These are phyloP conservation scores for Setaria italica DNA, from an alignment of 202 grass and related monocot genomes.

Conservation along the genomic window DNA sequence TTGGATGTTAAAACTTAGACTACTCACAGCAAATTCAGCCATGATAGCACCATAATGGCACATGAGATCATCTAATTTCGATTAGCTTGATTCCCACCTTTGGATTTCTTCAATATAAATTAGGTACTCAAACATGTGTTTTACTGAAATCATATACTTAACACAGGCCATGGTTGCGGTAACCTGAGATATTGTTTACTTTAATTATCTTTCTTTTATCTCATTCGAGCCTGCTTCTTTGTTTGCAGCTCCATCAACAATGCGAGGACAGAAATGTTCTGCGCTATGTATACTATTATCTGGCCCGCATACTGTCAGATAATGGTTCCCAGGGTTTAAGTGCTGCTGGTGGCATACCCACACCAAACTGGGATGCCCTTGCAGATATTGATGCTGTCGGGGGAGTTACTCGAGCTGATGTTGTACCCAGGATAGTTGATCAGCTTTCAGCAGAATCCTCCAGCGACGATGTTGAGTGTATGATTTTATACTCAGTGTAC, in stretches of 20 bases:
- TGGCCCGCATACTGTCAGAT: constrained; percentile 97
- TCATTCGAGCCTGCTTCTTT: constrained; percentile 22
- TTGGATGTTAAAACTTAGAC: not conserved
- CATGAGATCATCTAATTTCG: not conserved
- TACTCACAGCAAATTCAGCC: constrained; percentile 22
- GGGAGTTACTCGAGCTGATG: constrained; percentile 95
- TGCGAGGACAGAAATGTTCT: constrained; percentile 94
- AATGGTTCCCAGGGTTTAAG: constrained; percentile 95
- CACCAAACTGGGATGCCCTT: constrained; percentile 99
- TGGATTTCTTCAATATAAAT: constrained; percentile 29
- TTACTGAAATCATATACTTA: not conserved
- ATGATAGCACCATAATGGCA: not conserved
- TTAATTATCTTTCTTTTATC: not conserved
- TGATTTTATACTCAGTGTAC: constrained; percentile 33
- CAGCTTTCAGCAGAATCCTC: constrained; percentile 86
- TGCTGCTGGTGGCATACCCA: constrained; percentile 94
- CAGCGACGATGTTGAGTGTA: constrained; percentile 87
- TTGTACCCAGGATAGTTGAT: constrained; percentile 90
- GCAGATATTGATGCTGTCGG: constrained; percentile 95
- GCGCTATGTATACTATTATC: constrained; percentile 98
- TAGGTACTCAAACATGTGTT: not conserved
- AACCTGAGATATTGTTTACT: constrained; percentile 20
- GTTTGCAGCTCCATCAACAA: constrained; percentile 95
- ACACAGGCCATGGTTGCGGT: not conserved
- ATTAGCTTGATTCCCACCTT: not conserved